Evolutionary conservation across 1,284 basidiomycete genomes (phyloP), one percentile per base, ranked within the genome.

Genomic region (Ustilago esculenta): DNA sequence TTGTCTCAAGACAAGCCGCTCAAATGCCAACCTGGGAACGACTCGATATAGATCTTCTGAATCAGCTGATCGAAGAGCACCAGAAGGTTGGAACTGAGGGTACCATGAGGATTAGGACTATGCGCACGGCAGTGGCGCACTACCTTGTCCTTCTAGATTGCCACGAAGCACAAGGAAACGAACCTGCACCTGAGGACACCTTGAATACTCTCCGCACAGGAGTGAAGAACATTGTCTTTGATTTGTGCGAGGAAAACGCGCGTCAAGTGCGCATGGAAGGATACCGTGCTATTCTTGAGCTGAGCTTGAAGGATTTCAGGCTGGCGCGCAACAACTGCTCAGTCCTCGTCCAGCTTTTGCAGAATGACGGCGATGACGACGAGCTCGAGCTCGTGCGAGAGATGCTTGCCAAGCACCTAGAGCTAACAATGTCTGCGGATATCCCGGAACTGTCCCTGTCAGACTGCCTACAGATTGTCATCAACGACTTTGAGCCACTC

Each of bases 291-390:
- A 27, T 70, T 3, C 9, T 42, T 0, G 32, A 37, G 17, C 44
- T 70, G 18, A 57, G 67, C 49, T 3, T 20, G 8, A 36, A 12
- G 5, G 67, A 70, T 17, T 7, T 21, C 6, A 36, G 30, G 4
- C 23, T 61, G 1, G 18, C 53, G 21, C 42, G 49, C 35, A 32
- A 43, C 35, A 65, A 66, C 18, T 40, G 48, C 30, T 47, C 43
- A 3, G 43, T 41, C 2, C 40, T 70, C 3, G 49, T 50, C 2
- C 52, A 65, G 18, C 37, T 65, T 0, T 44, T 70, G 9, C 42
- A 46, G 18, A 50, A 61, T 9, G 45, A 53, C 3, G 29, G 32
- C 2, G 29, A 32, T n/a, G 33, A 35, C 6, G 32, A 34, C 5
- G 65, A 69, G 41, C 47, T 45, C 5, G 40, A 21, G 14, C 1